Conservation (phyloP, 768 basidiomycete species). For the Leccinum pellstonianum region DNA sequence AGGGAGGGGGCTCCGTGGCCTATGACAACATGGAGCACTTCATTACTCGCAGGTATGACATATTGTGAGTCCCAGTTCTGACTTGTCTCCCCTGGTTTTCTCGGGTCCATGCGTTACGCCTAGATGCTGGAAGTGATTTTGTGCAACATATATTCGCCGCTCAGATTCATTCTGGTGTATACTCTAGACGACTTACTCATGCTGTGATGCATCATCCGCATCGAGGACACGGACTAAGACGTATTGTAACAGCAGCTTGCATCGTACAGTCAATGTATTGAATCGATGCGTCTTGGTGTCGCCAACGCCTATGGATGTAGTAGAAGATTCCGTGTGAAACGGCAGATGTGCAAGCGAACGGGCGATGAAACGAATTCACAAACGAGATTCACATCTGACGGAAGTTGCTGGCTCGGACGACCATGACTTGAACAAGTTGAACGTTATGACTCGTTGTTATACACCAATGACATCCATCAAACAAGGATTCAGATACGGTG, state of each 20-base stretch:
- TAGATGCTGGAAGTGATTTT: constrained; percentile 39
- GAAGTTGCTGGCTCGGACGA: no score
- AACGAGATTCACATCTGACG: no score
- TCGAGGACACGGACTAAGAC: neutral
- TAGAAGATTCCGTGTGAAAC: no score
- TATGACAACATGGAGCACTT: constrained; percentile 39
- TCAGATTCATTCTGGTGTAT: neutral
- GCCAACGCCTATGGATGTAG: no score
- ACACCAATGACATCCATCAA: no score
- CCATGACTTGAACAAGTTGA: no score
- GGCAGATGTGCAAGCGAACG: no score
- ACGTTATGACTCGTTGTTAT: no score
- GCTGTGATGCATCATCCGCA: neutral
- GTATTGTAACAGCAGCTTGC: constrained; percentile 3
- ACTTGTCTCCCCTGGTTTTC: neutral
- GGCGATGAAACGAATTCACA: no score
- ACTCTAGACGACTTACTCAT: neutral
- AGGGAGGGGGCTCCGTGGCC: constrained; percentile 44
- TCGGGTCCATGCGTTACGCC: neutral
- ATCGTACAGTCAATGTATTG: no score
- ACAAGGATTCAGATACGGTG: no score
- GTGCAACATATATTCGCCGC: neutral
- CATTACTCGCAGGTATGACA: constrained; percentile 40
- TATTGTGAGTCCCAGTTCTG: constrained; percentile 38
- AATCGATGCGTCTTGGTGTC: no score